Conservation (phyloP, 306 rosid species). For the Pyrus pyrifolia region DNA sequence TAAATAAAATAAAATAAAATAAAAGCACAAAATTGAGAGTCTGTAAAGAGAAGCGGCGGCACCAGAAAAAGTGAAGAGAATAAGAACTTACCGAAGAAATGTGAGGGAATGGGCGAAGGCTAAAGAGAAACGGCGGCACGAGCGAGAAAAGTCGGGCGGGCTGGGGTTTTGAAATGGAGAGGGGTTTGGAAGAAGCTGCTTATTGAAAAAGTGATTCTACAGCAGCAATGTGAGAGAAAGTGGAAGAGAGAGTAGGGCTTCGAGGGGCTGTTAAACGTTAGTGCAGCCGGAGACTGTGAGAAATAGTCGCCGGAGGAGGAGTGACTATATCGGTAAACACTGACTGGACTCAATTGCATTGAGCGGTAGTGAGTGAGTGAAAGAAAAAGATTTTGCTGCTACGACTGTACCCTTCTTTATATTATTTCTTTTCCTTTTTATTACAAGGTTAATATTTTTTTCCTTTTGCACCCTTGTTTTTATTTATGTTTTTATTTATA, state of each 20-base stretch:
- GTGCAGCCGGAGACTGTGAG: constrained; percentile 6
- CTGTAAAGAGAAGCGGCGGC: background rate
- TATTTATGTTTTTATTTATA: too few relatives aligned
- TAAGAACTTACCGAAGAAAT: background rate
- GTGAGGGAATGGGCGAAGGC: background rate
- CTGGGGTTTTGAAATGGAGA: background rate
- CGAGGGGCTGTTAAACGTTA: background rate
- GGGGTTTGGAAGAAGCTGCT: background rate
- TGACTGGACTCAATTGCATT: background rate
- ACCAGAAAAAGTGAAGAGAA: background rate
- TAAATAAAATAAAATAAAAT: too few relatives aligned
- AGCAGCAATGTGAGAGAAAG: background rate
- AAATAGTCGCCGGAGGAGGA: background rate
- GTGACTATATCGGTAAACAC: background rate
- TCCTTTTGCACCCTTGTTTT: too few relatives aligned
- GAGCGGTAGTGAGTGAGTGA: constrained; percentile 1
- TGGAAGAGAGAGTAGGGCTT: background rate
- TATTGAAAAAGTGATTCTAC: background rate
- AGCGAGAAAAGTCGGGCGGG: background rate
- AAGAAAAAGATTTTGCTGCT: constrained; percentile 1
- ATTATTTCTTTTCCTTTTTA: too few relatives aligned
- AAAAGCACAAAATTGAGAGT: background rate
- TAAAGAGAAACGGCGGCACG: background rate
- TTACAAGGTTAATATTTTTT: too few relatives aligned
- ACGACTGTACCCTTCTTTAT: too few relatives aligned